Percentiles rank a stretch among this genome's conserved stretches.
Conservation (phyloP, 331 rosid genomes). For the Quercus phellos region DNA sequence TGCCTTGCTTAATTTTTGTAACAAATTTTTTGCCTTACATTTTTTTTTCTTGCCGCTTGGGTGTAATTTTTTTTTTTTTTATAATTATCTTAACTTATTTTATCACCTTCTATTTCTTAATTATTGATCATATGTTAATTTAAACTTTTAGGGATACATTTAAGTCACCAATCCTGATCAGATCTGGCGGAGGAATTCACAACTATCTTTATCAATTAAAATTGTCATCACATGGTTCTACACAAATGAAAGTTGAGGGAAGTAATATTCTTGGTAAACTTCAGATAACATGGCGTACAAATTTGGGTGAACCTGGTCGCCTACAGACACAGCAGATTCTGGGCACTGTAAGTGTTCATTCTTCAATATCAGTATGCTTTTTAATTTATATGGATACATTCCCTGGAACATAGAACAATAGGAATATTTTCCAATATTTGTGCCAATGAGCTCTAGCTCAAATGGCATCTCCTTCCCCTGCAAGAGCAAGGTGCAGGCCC, state of each 20-base stretch:
- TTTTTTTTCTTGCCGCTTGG: neutral
- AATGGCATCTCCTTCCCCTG: neutral
- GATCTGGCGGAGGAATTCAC: conserved; percentile 90
- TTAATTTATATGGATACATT: conserved; percentile 13
- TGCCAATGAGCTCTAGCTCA: no score
- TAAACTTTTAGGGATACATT: conserved; percentile 58
- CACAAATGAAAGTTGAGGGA: conserved; percentile 76
- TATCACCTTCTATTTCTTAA: conserved; percentile 2
- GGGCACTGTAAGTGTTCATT: conserved; percentile 74
- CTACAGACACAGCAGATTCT: conserved; percentile 94
- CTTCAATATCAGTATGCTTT: conserved; percentile 3
- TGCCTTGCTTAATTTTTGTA: conserved; percentile 14
- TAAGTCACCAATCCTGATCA: conserved; percentile 66
- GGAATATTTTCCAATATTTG: neutral
- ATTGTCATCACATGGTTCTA: conserved; percentile 45
- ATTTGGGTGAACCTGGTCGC: conserved; percentile 97
- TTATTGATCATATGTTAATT: conserved; percentile 19
- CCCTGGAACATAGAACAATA: neutral
- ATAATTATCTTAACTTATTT: neutral
- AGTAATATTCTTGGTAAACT: conserved; percentile 94
- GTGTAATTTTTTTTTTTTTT: neutral
- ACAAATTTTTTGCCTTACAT: neutral
- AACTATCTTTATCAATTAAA: conserved; percentile 86
- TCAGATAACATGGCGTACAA: conserved; percentile 98
- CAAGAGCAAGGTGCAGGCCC: neutral